A percentile compares a stretch with the other conserved stretches of the same genome.
phyloP scores from a whole-genome alignment of 2,329 filamentous ascomycete species.

The Volutella citrinella region DNA sequence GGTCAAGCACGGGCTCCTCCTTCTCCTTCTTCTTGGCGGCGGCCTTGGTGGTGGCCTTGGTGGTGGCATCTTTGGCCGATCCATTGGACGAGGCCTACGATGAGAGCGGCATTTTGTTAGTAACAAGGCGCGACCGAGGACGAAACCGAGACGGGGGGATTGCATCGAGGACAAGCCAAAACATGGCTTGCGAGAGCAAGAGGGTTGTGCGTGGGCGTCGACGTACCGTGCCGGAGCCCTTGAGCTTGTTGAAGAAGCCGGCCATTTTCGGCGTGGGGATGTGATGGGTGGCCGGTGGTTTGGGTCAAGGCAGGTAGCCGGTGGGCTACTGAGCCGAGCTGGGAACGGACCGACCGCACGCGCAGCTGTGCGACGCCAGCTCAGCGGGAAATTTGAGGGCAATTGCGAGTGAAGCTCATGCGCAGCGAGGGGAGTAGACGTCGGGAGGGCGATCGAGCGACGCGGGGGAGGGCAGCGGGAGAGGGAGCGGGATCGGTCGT shows the following conservation, averaged over 20 bases:
- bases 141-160: slow-evolving; percentile 10
- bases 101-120: slow-evolving; percentile 31
- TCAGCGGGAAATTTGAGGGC: slow-evolving; percentile 26
- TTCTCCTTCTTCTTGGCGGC: slow-evolving; percentile 56
- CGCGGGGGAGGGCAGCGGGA: slow-evolving; percentile 4
- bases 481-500: no score
- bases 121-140: slow-evolving; percentile 17
- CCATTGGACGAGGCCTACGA: slow-evolving; percentile 42
- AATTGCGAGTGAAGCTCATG: slow-evolving; percentile 23
- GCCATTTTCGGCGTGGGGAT: slow-evolving; percentile 42
- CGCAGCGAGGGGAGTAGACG: slow-evolving; percentile 14
- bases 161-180: no score
- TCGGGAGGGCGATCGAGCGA: slow-evolving; percentile 7
- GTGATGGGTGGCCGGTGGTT: slow-evolving; percentile 14
- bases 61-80: slow-evolving; percentile 45
- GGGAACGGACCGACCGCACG: slow-evolving; percentile 27
- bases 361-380: slow-evolving; percentile 34
- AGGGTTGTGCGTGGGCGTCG: no score
- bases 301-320: slow-evolving; percentile 11
- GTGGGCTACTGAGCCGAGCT: slow-evolving; percentile 19
- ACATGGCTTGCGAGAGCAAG: no score
- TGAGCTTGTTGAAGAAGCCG: slow-evolving; percentile 58
- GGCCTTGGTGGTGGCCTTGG: no score
- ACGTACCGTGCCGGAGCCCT: slow-evolving; percentile 54
- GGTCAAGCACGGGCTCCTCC: slow-evolving; percentile 55